Conservation (phyloP, 345 rosid genomes). For the Citrus australasica region DNA sequence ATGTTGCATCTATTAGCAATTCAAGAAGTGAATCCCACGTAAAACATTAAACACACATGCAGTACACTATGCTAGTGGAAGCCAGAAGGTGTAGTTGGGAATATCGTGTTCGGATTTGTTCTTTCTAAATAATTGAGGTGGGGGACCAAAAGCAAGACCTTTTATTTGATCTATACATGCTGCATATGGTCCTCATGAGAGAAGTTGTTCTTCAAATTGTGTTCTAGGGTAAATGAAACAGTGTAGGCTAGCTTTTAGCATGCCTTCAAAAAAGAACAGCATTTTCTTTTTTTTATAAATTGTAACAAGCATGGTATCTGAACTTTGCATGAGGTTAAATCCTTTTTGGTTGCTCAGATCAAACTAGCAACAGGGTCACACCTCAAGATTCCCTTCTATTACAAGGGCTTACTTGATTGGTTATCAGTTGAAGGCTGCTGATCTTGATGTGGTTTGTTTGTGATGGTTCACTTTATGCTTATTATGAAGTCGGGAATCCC, state of each 20-base stretch:
- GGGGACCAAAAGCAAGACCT: constrained; percentile 22
- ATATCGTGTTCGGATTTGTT: not conserved
- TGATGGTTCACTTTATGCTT: not conserved
- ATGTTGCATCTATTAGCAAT: not conserved
- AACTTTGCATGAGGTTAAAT: not conserved
- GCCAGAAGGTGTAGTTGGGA: not conserved
- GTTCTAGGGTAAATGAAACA: constrained; percentile 2
- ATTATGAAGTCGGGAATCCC: not conserved
- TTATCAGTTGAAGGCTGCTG: not conserved
- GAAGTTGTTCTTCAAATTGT: constrained; percentile 7
- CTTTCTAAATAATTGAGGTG: constrained; percentile 17
- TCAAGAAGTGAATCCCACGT: not conserved
- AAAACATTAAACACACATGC: not conserved
- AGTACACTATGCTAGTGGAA: constrained; percentile 5
- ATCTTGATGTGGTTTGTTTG: not conserved
- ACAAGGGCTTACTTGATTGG: not conserved
- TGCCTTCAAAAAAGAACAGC: not conserved
- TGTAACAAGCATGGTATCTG: not conserved
- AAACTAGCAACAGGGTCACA: not conserved
- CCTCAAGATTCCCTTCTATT: not conserved
- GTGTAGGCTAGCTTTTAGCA: constrained; percentile 12
- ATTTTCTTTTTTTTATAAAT: not conserved
- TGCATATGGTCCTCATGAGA: not conserved
- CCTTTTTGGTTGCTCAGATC: not conserved
- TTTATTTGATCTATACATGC: not conserved